Conservation (phyloP, 2,329 filamentous ascomycete genomes). For the Botrytis aclada region DNA sequence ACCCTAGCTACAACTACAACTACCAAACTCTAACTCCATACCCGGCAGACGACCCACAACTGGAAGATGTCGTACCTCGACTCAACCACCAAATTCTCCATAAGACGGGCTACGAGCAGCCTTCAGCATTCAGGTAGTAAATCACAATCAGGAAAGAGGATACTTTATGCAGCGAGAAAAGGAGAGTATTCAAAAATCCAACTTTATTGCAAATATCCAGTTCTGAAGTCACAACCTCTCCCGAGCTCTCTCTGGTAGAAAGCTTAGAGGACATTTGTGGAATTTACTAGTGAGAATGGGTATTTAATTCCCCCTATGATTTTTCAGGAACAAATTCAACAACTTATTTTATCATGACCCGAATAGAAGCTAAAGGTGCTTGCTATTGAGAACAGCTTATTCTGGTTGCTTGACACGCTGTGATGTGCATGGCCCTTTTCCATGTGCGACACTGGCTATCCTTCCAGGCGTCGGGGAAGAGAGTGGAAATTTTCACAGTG, state of each 20-base stretch:
- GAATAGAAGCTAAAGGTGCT: fast-evolving
- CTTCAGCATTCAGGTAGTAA: not conserved
- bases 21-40: not conserved
- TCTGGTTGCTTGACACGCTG: not conserved
- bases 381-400: not conserved
- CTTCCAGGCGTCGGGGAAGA: too few species aligned
- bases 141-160: fast-evolving
- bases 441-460: not conserved
- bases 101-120: fast-evolving
- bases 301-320: not conserved
- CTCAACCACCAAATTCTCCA: not conserved
- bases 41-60: not conserved
- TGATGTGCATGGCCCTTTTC: fast-evolving
- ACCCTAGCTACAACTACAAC: not conserved
- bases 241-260: not conserved
- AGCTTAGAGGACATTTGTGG: not conserved
- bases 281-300: not conserved
- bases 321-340: not conserved
- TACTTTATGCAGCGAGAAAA: not conserved
- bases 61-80: not conserved
- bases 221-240: fast-evolving
- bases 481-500: too few species aligned
- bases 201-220: not conserved
- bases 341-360: not conserved
- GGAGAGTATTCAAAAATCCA: not conserved